Conservation (phyloP, 345 rosid genomes). For the Isatis tinctoria region DNA sequence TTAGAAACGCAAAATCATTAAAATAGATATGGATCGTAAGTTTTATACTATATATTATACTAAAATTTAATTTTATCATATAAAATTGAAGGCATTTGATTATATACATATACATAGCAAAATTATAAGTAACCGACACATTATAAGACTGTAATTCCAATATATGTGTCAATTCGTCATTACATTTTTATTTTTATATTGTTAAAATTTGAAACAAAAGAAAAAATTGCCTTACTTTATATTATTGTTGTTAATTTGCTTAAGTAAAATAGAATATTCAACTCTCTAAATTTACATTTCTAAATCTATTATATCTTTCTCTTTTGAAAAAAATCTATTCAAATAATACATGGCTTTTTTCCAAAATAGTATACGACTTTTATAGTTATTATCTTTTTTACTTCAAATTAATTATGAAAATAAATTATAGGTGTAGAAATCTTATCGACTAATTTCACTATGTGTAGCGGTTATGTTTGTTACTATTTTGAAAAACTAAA, state of each 20-base stretch:
- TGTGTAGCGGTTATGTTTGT: too few species aligned
- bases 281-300: background rate
- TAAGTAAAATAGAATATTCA: background rate
- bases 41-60: too few species aligned
- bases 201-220: too few species aligned
- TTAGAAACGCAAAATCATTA: background rate
- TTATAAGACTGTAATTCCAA: background rate
- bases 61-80: too few species aligned
- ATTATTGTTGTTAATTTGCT: too few species aligned
- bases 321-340: background rate
- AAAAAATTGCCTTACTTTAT: background rate
- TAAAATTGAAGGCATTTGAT: too few species aligned
- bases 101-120: background rate
- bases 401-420: too few species aligned
- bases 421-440: too few species aligned
- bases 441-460: too few species aligned
- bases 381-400: too few species aligned
- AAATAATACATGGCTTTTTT: background rate
- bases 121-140: background rate
- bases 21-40: background rate
- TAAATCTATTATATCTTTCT: background rate
- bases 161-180: background rate
- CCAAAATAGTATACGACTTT: background rate
- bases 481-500: too few species aligned
- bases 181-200: too few species aligned